These are phyloP conservation scores for Tylopilus subfusipes DNA, from an alignment of 768 basidiomycete genomes.

Conservation along the genomic window DNA sequence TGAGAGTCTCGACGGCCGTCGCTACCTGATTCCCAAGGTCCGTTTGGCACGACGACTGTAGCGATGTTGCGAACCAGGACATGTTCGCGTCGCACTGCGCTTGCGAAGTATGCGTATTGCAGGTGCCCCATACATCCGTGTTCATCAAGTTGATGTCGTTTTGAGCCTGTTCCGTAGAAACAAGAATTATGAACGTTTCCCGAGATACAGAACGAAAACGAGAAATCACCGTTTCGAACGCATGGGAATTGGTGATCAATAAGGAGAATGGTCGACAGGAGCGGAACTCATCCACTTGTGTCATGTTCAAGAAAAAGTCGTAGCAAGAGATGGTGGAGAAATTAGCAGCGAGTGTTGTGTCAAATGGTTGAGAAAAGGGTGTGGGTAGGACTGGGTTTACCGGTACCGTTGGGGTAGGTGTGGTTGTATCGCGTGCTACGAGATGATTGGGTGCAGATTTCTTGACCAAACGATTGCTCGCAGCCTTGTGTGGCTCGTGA, in stretches of 20 bases:
- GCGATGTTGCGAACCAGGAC: conserved; percentile 51
- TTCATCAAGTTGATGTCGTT: conserved; percentile 61
- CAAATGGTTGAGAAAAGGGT: conserved; percentile 77
- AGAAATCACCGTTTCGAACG: conserved; percentile 51
- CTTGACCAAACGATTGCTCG: conserved; percentile 1
- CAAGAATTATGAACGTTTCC: neutral
- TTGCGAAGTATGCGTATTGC: conserved; percentile 52
- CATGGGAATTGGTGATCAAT: conserved; percentile 50
- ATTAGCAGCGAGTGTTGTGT: conserved; percentile 57
- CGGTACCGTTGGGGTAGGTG: conserved; percentile 27
- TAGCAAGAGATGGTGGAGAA: conserved; percentile 65
- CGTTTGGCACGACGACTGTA: conserved; percentile 48
- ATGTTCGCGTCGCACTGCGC: conserved; percentile 65
- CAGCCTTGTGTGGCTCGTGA: conserved; percentile 40
- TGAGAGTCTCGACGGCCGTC: conserved; percentile 52
- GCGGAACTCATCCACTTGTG: conserved; percentile 54
- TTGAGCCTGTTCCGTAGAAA: conserved; percentile 51
- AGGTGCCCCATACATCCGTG: conserved; percentile 72
- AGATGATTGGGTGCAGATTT: conserved; percentile 7
- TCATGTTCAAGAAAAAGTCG: conserved; percentile 76
- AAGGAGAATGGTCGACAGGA: conserved; percentile 75
- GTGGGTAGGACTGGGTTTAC: conserved; percentile 52
- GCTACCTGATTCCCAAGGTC: conserved; percentile 55
- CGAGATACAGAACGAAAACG: neutral
- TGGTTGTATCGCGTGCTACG: conserved; percentile 5